A percentile compares a stretch with the other conserved stretches of the same genome.
phyloP scores from a whole-genome alignment of 257 asterid species.

The Petunia axillaris region DNA sequence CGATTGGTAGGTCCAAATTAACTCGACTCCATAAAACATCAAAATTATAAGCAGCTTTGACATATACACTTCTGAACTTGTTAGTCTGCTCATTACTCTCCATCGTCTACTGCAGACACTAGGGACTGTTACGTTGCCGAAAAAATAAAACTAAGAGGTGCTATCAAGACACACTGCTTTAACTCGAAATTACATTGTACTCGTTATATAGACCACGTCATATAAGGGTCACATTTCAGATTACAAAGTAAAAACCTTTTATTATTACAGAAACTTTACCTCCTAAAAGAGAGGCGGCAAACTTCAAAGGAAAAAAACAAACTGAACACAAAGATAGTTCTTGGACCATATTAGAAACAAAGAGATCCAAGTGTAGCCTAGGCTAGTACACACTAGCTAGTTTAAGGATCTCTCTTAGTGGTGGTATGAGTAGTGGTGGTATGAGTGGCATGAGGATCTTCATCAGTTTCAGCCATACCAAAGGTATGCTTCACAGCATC shows the following conservation, averaged over 20 bases:
- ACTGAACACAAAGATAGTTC: background rate
- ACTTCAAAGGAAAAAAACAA: background rate
- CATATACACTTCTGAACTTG: too few relatives aligned
- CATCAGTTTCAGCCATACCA: constrained; percentile 46
- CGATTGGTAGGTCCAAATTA: too few relatives aligned
- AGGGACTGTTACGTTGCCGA: too few relatives aligned
- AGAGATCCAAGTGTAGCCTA: background rate
- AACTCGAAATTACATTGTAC: background rate
- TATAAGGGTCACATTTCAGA: background rate
- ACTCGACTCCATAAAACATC: too few relatives aligned
- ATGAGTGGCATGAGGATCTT: constrained; percentile 1
- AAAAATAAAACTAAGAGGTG: too few relatives aligned
- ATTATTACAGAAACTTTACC: background rate
- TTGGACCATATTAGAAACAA: background rate
- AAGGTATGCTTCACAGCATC: constrained; percentile 64
- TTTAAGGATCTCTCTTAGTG: background rate
- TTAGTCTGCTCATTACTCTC: too few relatives aligned
- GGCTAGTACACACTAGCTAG: too few relatives aligned
- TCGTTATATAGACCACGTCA: background rate
- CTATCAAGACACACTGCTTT: background rate
- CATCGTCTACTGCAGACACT: too few relatives aligned
- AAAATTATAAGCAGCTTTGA: too few relatives aligned
- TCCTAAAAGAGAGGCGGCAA: background rate
- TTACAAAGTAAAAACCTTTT: background rate
- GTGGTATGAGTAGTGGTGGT: background rate